Evolutionary conservation across 768 basidiomycete genomes (phyloP), one percentile per base, ranked within the genome.

Genomic region (Thelephora aurantiotincta): DNA sequence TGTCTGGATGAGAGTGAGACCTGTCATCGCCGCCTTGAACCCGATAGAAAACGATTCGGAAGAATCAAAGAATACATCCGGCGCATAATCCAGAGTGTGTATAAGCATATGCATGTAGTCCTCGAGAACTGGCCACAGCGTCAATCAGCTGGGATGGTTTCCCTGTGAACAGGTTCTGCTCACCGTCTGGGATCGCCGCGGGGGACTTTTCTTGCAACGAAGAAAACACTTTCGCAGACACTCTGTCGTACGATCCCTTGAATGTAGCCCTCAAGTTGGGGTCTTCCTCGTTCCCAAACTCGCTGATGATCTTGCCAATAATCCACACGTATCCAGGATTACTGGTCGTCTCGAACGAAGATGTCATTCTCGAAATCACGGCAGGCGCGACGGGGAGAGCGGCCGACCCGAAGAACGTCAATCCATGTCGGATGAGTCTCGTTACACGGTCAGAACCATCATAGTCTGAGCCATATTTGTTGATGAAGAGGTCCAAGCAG

Each of bases 271-370:
- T 75, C 23, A 96, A 57, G 41, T 63, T 59, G 4, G 69, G 57
- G 51, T 81, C 71, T 33, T 76, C 71, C 48, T 79, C 77, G 42
- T 78, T 69, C 14, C 84, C 89, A 58, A 85, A 96, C 53, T 77
- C 73, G 30, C 70, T 70, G n/a, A 89, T 72, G 22, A 87, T 63
- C 64, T 97, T 97, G 38, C 90, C 86, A 26, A 79, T 81, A 50
- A 98, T 87, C 96, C 96, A 99, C 18, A 98, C 62, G 64, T 89
- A 98, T 53, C 85, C 82, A 11, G 93, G 74, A 57, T 80, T 78
- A 0, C 84, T 86, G 9, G 85, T 88, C 9, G 68, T 63, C 55
- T 89, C 86, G 58, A 97, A 99, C 6, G 75, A 73, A 6, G 72
- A 57, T 1, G 79, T 72, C 84, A 98, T 84, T 45, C 88, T 74